Percentiles rank a stretch among this genome's conserved stretches.
phyloP scores from a whole-genome alignment of 31 red algal genomes.

The Bonnemaisonia californica region DNA sequence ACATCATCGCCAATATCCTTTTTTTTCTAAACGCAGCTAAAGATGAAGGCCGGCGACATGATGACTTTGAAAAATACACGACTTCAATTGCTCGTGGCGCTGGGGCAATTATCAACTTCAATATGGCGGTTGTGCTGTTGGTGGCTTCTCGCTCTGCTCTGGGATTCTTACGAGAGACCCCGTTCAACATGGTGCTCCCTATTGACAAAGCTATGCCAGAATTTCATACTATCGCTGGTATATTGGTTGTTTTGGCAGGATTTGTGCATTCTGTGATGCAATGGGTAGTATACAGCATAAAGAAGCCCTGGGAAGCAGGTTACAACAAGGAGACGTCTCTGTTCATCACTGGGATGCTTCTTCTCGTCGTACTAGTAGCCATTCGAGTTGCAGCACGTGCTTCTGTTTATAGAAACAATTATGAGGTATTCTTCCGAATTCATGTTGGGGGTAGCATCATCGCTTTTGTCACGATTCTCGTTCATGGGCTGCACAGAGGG shows the following conservation, averaged over 20 bases:
- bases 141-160: constrained; percentile 60
- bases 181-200: constrained; percentile 61
- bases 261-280: constrained; percentile 55
- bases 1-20: constrained; percentile 66
- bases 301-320: constrained; percentile 61
- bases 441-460: constrained; percentile 67
- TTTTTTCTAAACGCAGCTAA: constrained; percentile 67
- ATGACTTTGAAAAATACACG: constrained; percentile 58
- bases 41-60: constrained; percentile 43
- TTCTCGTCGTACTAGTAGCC: constrained; percentile 36
- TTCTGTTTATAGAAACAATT: constrained; percentile 56
- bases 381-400: constrained; percentile 58
- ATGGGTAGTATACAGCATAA: constrained; percentile 37
- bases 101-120: constrained; percentile 79
- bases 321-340: constrained; percentile 42
- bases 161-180: constrained; percentile 64
- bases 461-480: constrained; percentile 44
- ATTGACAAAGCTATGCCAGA: constrained; percentile 85
- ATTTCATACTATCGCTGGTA: constrained; percentile 66
- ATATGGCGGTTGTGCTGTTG: constrained; percentile 70
- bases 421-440: constrained; percentile 66
- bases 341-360: constrained; percentile 66
- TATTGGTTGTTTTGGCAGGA: constrained; percentile 41
- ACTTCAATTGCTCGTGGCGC: constrained; percentile 70
- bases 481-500: constrained; percentile 71